phyloP scores from a whole-genome alignment of 164 flowering plant species.

The Paratinospora sagittata region DNA sequence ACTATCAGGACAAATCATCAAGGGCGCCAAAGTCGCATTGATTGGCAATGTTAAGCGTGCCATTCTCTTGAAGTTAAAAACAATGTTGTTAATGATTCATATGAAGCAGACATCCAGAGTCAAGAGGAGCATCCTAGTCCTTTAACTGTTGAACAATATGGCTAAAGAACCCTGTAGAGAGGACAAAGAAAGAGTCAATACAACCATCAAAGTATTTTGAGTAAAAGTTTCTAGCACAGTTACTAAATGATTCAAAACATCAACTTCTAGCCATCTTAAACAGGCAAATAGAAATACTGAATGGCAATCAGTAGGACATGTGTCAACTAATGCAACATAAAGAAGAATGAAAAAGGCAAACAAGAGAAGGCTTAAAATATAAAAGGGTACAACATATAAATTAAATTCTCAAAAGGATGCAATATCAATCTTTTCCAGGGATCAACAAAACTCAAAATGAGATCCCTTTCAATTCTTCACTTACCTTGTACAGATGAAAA shows the following conservation, averaged over 20 bases:
- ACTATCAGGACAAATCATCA: conserved; percentile 10
- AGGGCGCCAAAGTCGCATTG: conserved; percentile 8
- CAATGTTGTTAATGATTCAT: neutral
- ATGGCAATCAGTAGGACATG: neutral
- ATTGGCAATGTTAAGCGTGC: conserved; percentile 1
- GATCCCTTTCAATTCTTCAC: too few relatives aligned
- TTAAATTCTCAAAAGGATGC: too few relatives aligned
- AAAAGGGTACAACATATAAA: too few relatives aligned
- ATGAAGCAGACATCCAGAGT: neutral
- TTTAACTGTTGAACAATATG: neutral
- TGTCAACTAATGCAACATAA: too few relatives aligned
- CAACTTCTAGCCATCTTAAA: neutral
- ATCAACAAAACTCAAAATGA: too few relatives aligned
- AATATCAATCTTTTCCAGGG: too few relatives aligned
- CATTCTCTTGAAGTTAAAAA: neutral
- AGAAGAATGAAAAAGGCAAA: too few relatives aligned
- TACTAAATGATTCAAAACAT: neutral
- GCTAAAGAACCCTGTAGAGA: conserved; percentile 7
- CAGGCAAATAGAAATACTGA: too few relatives aligned
- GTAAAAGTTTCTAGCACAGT: neutral
- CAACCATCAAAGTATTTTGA: neutral
- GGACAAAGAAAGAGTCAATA: neutral
- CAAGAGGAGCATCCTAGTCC: neutral
- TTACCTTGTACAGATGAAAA: too few relatives aligned
- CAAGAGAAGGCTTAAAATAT: too few relatives aligned